Evolutionary conservation across 2,329 filamentous ascomycete genomes (phyloP).

Genomic region (Sclerotinia subarctica): DNA sequence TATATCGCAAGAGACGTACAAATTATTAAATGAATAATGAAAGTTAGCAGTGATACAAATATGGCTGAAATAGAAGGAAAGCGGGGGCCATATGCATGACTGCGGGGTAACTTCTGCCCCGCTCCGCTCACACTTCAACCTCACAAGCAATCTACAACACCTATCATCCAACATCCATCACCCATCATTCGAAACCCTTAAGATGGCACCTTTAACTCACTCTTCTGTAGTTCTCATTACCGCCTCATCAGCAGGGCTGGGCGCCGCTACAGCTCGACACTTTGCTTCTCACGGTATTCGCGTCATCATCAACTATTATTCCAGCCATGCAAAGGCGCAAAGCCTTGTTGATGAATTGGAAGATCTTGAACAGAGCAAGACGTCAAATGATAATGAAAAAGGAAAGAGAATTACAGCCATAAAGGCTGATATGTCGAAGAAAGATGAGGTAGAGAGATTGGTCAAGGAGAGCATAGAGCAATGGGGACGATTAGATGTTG

Average conservation of each 20-base stretch:
- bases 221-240: slow-evolving; percentile 45
- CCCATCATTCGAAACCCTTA: neutral
- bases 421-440: slow-evolving; percentile 63
- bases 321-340: slow-evolving; percentile 57
- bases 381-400: too few species aligned
- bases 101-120: neutral
- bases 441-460: slow-evolving; percentile 55
- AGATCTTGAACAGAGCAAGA: neutral
- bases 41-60: neutral
- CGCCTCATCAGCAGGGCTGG: slow-evolving; percentile 62
- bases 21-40: too few species aligned
- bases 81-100: neutral
- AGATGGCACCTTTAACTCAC: neutral
- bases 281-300: slow-evolving; percentile 68
- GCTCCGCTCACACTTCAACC: neutral
- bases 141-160: neutral
- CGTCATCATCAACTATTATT: slow-evolving; percentile 71
- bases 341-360: slow-evolving; percentile 55
- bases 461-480: slow-evolving; percentile 56
- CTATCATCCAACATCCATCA: too few species aligned
- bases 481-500: slow-evolving; percentile 70
- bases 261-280: slow-evolving; percentile 62
- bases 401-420: slow-evolving; percentile 47
- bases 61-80: neutral
- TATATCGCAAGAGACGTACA: too few species aligned